phyloP scores from a whole-genome alignment of 2,329 filamentous ascomycete species.

The Trichoderma asperellum region DNA sequence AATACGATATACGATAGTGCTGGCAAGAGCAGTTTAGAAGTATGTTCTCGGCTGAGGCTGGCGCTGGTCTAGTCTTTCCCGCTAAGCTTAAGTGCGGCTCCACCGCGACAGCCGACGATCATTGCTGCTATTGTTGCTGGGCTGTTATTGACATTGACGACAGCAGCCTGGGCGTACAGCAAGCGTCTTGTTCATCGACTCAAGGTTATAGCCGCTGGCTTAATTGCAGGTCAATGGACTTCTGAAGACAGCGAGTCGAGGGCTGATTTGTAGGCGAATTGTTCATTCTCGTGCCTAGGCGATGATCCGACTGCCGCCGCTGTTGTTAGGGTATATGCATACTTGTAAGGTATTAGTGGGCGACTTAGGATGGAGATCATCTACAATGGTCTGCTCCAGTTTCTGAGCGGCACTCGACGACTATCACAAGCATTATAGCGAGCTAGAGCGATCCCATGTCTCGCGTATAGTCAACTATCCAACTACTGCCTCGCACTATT shows the following conservation, averaged over 20 bases:
- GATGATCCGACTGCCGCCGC: constrained; percentile 7
- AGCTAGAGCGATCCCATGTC: constrained; percentile 16
- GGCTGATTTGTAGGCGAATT: not conserved
- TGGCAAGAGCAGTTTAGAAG: not conserved
- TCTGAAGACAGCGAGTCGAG: not conserved
- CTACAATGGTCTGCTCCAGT: constrained; percentile 12
- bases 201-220: not conserved
- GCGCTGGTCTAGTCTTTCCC: constrained; percentile 9
- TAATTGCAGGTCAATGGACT: not conserved
- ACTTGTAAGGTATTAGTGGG: not conserved
- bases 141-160: not conserved
- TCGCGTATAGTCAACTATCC: not conserved
- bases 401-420: not conserved
- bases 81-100: constrained; percentile 26
- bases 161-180: not conserved
- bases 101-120: constrained; percentile 19
- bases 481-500: constrained; percentile 17
- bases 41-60: constrained; percentile 14
- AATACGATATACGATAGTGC: constrained; percentile 24
- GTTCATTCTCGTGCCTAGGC: not conserved
- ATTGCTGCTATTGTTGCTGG: not conserved
- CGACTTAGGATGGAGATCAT: constrained; percentile 2
- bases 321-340: constrained; percentile 6
- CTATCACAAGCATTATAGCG: constrained; percentile 6
- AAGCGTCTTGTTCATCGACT: too few species aligned